These are phyloP conservation scores for Trametes cinnabarina DNA, from an alignment of 768 basidiomycete genomes.

Conservation along the genomic window DNA sequence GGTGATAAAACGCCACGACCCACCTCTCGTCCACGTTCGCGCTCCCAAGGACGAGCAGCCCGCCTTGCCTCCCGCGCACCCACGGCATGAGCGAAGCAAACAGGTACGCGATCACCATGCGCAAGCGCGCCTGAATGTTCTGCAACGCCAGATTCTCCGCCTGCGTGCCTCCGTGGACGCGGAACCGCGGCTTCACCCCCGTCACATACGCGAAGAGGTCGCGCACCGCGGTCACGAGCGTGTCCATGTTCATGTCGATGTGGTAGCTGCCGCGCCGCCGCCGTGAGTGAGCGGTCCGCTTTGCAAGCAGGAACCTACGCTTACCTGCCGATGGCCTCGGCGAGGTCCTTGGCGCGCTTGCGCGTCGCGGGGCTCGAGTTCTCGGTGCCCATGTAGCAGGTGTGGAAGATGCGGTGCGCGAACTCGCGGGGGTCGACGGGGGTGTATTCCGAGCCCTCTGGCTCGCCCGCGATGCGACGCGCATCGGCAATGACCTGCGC, in stretches of 20 bases:
- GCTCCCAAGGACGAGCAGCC: conserved; percentile 92
- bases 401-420: conserved; percentile 85
- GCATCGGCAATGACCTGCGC: conserved; percentile 89
- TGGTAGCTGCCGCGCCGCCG: conserved; percentile 74
- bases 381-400: conserved; percentile 99
- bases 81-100: conserved; percentile 95
- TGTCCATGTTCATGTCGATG: conserved; percentile 94
- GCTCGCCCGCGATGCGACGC: conserved; percentile 82
- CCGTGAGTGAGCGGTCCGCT: not conserved
- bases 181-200: conserved; percentile 67
- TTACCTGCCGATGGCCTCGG: conserved; percentile 89
- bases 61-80: conserved; percentile 80
- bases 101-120: conserved; percentile 94
- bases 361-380: conserved; percentile 90
- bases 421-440: conserved; percentile 90
- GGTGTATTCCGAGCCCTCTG: conserved; percentile 75
- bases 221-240: conserved; percentile 78
- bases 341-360: conserved; percentile 79
- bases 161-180: conserved; percentile 78
- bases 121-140: conserved; percentile 90
- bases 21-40: conserved; percentile 98
- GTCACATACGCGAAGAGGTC: conserved; percentile 85
- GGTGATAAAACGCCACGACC: not conserved
- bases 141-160: conserved; percentile 96
- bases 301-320: not conserved